phyloP scores from a whole-genome alignment of 2,329 filamentous ascomycete genomes.

The Stagonosporopsis cucurbitacearum region DNA sequence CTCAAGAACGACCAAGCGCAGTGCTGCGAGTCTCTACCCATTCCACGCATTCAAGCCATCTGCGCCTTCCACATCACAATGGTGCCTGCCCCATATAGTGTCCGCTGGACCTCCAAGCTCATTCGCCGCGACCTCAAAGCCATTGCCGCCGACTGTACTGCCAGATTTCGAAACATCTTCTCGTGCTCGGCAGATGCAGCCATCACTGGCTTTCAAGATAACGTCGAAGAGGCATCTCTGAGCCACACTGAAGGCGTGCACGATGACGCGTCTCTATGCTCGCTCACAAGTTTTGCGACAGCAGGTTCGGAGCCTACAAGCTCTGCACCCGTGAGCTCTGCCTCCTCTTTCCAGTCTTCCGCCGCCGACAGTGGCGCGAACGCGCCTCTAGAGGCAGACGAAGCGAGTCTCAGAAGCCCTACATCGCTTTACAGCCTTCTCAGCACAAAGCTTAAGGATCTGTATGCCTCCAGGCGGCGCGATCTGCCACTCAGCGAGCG shows the following conservation, averaged over 20 bases:
- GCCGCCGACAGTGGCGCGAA: not conserved
- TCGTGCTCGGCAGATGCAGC: not conserved
- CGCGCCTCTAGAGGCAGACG: not conserved
- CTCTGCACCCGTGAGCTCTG: not conserved
- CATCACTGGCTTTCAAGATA: not conserved
- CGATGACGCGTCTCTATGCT: not conserved
- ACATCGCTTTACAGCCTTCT: conserved; percentile 21
- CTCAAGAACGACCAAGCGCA: not conserved
- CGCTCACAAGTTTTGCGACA: not conserved
- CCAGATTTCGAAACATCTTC: not conserved
- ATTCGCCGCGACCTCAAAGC: conserved; percentile 29
- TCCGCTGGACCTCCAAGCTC: conserved; percentile 22
- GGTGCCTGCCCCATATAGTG: conserved; percentile 9
- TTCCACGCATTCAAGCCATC: not conserved
- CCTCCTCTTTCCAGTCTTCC: not conserved
- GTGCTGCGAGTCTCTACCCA: not conserved
- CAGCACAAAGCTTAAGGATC: conserved; percentile 13
- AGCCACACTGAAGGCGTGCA: not conserved
- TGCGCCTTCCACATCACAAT: not conserved
- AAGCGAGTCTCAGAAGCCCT: not conserved
- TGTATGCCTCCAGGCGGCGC: conserved; percentile 15
- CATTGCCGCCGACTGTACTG: conserved; percentile 11
- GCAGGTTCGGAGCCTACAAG: not conserved
- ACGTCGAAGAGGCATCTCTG: not conserved
- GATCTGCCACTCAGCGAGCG: conserved; percentile 20